These are phyloP conservation scores for Smallanthus sonchifolius DNA, from an alignment of 129 eudicot genomes.

Conservation along the genomic window DNA sequence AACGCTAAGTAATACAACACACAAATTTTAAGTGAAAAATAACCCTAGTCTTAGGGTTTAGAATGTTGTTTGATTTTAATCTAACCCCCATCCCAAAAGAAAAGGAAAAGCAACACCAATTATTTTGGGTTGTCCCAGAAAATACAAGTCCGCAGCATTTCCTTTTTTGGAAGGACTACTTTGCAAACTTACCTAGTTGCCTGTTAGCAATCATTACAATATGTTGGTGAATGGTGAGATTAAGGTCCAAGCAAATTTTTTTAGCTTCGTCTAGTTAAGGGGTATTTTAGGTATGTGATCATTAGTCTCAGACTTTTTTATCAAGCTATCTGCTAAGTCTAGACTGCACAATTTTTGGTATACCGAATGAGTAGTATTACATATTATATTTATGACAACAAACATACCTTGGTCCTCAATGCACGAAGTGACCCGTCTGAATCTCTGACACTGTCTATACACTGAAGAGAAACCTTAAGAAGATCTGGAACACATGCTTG, in stretches of 20 bases:
- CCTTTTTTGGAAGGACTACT: neutral
- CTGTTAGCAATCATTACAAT: neutral
- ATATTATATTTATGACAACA: neutral
- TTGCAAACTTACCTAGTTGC: neutral
- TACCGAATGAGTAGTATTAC: neutral
- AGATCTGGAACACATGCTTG: slow-evolving; percentile 98
- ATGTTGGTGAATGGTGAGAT: neutral
- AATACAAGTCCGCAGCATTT: neutral
- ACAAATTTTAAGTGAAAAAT: too few relatives aligned
- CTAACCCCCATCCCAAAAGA: neutral
- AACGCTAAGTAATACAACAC: too few relatives aligned
- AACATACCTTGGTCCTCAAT: slow-evolving; percentile 77
- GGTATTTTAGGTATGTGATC: neutral
- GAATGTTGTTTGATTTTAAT: too few relatives aligned
- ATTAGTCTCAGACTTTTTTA: neutral
- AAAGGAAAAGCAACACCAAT: neutral
- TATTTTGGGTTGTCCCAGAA: neutral
- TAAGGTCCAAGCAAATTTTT: neutral
- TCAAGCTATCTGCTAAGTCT: neutral
- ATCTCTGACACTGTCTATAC: slow-evolving; percentile 78
- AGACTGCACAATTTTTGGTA: neutral
- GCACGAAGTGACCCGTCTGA: slow-evolving; percentile 97
- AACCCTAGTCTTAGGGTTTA: too few relatives aligned
- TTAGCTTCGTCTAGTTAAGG: slow-evolving; percentile 1
- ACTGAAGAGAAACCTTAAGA: slow-evolving; percentile 80